Percentiles rank a stretch among this genome's conserved stretches.
These are phyloP conservation scores for Chytriomyces sp. DNA, from an alignment of 192 early-diverging fungal species.

Conservation along the genomic window DNA sequence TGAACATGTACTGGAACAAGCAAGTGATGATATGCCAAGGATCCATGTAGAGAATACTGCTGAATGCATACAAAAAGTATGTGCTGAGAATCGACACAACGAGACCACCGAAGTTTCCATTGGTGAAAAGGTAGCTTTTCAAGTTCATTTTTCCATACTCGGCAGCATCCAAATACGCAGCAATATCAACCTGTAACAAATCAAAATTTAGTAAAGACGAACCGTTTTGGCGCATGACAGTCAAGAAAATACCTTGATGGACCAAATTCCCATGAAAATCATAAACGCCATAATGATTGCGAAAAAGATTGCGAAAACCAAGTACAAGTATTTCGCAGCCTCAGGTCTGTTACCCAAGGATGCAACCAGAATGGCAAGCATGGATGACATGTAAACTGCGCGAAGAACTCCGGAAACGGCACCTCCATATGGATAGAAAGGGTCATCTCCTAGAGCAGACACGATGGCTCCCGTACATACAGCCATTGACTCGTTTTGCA, in stretches of 20 bases:
- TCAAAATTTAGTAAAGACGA: neutral
- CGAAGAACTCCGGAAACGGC: conserved; percentile 45
- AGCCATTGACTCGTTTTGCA: neutral
- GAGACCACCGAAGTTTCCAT: conserved; percentile 42
- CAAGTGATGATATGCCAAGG: conserved; percentile 52
- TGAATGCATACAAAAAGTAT: conserved; percentile 47
- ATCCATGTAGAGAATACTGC: conserved; percentile 47
- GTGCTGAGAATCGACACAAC: conserved; percentile 47
- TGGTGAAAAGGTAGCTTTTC: conserved; percentile 39
- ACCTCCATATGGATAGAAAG: conserved; percentile 42
- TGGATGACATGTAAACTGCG: conserved; percentile 42
- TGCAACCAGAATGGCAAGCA: conserved; percentile 51
- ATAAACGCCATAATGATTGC: conserved; percentile 79
- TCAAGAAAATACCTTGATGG: conserved; percentile 38
- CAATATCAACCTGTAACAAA: neutral
- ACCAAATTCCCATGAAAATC: conserved; percentile 47
- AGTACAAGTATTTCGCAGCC: conserved; percentile 69
- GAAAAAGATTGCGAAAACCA: conserved; percentile 72
- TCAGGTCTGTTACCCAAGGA: conserved; percentile 56
- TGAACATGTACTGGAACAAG: conserved; percentile 54
- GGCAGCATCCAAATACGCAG: neutral
- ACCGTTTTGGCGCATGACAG: no score
- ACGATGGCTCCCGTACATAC: conserved; percentile 35
- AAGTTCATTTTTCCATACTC: conserved; percentile 14
- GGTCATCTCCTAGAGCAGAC: conserved; percentile 50